Evolutionary conservation across 1,284 basidiomycete species (phyloP), one percentile per base, ranked within the genome.

Genomic region (Microbotryum lychnidis-dioicae): DNA sequence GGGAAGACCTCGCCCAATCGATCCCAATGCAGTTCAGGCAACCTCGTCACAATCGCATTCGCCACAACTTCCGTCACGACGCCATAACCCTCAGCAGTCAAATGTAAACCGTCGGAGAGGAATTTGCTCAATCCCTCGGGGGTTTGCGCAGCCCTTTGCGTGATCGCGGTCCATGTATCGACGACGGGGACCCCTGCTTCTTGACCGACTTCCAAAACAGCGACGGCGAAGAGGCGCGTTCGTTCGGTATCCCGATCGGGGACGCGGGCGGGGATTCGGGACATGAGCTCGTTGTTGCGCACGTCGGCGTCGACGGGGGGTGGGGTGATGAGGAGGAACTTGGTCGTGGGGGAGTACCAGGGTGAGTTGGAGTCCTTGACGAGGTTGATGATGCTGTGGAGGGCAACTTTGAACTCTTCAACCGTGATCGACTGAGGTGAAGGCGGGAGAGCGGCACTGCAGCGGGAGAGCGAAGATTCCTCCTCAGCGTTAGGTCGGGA

Each of bases 281-380:
- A 31, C 0, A 47, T 47, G n/a, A 72, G 63, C 25, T 72, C 70
- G 51, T 58, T 37, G 54, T 58, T 57, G 21, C 71, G 69, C 4
- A 57, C 81, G 62, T 78, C 68, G 4, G 83, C 83, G 70, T 87
- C 86, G 59, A 92, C 80, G 2, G 91, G 91, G 4, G 91, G 89
- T 18, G 90, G 86, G 6, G 87, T 87, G 65, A 94, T 83, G 61
- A 94, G 78, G 54, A 94, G 76, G 66, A 94, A 80, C 55, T 81
- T 80, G 48, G 91, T 91, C n/a, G 79, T 71, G 1, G 87, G 85
- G 3, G 85, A 85, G 76, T 89, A 82, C 73, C 82, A 81, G 10
- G 78, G 74, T 3, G 88, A 91, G 23, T 77, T 72, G 0, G 84
- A 80, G 2, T 80, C 80, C 53, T 79, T 81, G 46, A 91, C 79